These are phyloP conservation scores for Cladophialophora exuberans DNA, from an alignment of 2,329 filamentous ascomycete genomes.

Conservation along the genomic window DNA sequence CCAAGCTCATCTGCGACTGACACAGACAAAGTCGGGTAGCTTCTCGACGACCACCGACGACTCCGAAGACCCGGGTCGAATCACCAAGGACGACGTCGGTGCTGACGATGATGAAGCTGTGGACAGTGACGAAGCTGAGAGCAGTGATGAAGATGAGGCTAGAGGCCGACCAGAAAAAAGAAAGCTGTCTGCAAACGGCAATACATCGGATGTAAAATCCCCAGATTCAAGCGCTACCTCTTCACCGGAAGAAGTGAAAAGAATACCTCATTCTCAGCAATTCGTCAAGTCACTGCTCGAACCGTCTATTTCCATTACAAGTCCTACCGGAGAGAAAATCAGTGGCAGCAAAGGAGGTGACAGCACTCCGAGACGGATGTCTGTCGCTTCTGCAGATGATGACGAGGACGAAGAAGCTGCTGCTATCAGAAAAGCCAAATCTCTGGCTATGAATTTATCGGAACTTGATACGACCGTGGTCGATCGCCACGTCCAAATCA, in stretches of 20 bases:
- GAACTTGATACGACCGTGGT: conserved; percentile 72
- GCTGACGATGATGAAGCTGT: conserved; percentile 55
- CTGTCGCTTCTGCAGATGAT: conserved; percentile 17
- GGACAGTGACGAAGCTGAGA: conserved; percentile 42
- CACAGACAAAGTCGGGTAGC: conserved; percentile 37
- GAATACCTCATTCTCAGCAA: conserved; percentile 18
- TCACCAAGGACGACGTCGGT: conserved; percentile 71
- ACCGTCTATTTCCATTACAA: conserved; percentile 35
- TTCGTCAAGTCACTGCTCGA: conserved; percentile 34
- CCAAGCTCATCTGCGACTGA: conserved; percentile 24
- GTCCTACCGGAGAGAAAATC: conserved; percentile 33
- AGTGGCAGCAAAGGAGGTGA: conserved; percentile 43
- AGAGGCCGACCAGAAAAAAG: conserved; percentile 42
- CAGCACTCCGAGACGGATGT: conserved; percentile 36
- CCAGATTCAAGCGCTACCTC: conserved; percentile 15
- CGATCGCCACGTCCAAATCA: conserved; percentile 83
- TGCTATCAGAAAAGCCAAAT: conserved; percentile 86
- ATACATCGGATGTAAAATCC: conserved; percentile 38
- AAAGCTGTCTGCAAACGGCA: conserved; percentile 44
- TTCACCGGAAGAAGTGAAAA: conserved; percentile 20
- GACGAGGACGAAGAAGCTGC: conserved; percentile 73
- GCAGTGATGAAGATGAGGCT: conserved; percentile 37
- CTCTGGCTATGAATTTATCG: conserved; percentile 78
- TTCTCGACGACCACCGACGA: conserved; percentile 36
- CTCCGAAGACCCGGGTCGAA: conserved; percentile 56